Evolutionary conservation across 2,329 filamentous ascomycete species (phyloP).

Genomic region (Colletotrichum sp.): DNA sequence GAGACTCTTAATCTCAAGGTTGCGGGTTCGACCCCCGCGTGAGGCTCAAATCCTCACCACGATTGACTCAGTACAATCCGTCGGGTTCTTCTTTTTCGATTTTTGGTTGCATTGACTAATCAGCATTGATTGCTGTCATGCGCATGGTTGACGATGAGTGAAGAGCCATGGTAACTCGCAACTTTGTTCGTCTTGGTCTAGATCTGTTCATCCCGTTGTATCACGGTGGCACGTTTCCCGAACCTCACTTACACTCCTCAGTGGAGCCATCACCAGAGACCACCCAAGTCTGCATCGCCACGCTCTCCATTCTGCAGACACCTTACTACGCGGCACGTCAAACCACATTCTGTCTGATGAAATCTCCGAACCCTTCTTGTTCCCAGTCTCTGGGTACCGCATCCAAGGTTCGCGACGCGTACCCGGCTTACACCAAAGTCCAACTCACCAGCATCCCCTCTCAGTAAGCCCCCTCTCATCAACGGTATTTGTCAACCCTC

Average conservation of each 20-base stretch:
- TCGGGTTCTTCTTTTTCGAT: not conserved
- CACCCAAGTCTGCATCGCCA: not conserved
- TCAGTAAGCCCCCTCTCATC: not conserved
- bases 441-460: not conserved
- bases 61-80: not conserved
- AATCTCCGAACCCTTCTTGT: not conserved
- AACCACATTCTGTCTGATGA: not conserved
- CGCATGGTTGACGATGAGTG: not conserved
- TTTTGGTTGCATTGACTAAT: not conserved
- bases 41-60: constrained; percentile 25
- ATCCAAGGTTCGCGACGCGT: not conserved
- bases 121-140: not conserved
- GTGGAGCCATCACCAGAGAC: not conserved
- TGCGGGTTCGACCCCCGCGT: constrained; percentile 29
- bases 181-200: not conserved
- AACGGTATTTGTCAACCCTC: not conserved
- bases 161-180: not conserved
- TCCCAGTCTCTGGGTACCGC: not conserved
- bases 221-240: not conserved
- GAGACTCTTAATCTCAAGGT: constrained; percentile 62
- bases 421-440: not conserved
- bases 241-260: not conserved
- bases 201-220: not conserved
- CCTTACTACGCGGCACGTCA: not conserved
- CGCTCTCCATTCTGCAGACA: rapidly evolving